Evolutionary conservation across 257 asterid genomes (phyloP).

Genomic region (Anisodus acutangulus): DNA sequence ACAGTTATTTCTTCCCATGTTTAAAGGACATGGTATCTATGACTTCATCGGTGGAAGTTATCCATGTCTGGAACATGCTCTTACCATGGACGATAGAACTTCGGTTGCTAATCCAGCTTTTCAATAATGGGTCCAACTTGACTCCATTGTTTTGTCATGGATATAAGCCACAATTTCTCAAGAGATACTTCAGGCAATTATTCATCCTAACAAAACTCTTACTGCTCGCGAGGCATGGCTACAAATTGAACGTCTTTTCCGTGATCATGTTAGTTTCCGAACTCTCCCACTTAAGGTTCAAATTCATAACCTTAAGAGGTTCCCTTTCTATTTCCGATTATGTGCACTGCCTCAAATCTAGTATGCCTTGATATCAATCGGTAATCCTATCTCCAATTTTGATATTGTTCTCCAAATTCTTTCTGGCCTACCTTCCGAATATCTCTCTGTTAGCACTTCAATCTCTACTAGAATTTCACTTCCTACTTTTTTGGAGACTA

Average conservation of each 20-base stretch:
- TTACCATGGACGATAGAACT: not conserved
- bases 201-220: not conserved
- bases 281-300: not conserved
- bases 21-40: no score
- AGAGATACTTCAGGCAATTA: not conserved
- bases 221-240: not conserved
- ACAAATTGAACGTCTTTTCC: not conserved
- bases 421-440: no score
- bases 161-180: not conserved
- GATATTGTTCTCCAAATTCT: no score
- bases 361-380: no score
- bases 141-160: not conserved
- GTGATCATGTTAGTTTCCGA: not conserved
- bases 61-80: not conserved
- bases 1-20: no score
- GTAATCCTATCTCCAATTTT: no score
- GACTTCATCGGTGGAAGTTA: no score
- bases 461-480: not conserved
- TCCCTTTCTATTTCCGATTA: not conserved
- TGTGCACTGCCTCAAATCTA: not conserved
- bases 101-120: not conserved
- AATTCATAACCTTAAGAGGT: not conserved
- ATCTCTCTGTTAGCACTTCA: not conserved
- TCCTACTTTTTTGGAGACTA: not conserved
- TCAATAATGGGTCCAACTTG: not conserved